These are phyloP conservation scores for Viola odorata DNA, from an alignment of 345 rosid species.

Conservation along the genomic window DNA sequence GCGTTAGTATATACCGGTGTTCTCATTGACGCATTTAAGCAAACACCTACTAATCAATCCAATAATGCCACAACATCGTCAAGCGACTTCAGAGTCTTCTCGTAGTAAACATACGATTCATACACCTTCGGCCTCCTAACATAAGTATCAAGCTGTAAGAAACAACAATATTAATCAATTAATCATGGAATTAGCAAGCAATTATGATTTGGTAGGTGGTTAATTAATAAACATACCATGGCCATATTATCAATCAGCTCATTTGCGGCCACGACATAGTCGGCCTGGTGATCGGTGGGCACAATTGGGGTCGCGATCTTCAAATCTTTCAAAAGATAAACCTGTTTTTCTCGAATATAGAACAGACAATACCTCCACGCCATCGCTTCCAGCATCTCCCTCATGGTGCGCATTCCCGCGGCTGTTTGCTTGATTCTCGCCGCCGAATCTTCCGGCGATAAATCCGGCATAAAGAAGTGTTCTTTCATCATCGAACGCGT, in stretches of 20 bases:
- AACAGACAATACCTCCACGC: slow-evolving; percentile 87
- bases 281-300: slow-evolving; percentile 49
- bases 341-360: slow-evolving; percentile 61
- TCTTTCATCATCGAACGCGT: slow-evolving; percentile 62
- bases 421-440: slow-evolving; percentile 87
- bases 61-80: slow-evolving; percentile 60
- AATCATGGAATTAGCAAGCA: neutral
- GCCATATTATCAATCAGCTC: slow-evolving; percentile 68
- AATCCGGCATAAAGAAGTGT: slow-evolving; percentile 57
- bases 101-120: slow-evolving; percentile 81
- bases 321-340: slow-evolving; percentile 78
- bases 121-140: slow-evolving; percentile 82
- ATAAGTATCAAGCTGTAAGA: slow-evolving; percentile 53
- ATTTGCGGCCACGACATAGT: slow-evolving; percentile 65
- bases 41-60: neutral
- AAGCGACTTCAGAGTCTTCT: slow-evolving; percentile 75
- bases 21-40: neutral
- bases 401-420: slow-evolving; percentile 63
- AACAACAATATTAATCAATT: neutral
- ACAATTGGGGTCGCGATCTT: slow-evolving; percentile 56
- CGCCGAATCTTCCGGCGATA: slow-evolving; percentile 77
- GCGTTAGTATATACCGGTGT: too few species aligned
- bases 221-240: slow-evolving; percentile 35
- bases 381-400: slow-evolving; percentile 88
- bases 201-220: neutral